Base-by-base conservation (phyloP, 176 grass and related monocot species). In the Juncus inflexus region DNA sequence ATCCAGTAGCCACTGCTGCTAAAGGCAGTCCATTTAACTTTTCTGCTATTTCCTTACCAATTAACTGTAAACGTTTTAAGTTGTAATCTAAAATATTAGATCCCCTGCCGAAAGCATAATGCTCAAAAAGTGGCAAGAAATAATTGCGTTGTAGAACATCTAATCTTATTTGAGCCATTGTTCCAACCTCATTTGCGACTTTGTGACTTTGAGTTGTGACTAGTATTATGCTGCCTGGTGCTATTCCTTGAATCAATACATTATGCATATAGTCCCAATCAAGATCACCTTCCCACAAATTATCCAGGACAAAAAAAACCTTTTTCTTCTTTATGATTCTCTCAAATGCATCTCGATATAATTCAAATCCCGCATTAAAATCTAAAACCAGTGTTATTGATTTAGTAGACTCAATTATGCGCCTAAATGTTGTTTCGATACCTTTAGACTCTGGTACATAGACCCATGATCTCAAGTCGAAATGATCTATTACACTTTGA, bases 11-110 rank as follows among this genome's bases (percentile, higher is more conserved):
- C 41, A 70, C 69, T 60, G 54, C 75, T 3, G 71, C 60, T 60
- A 86, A 45, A 55, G 80, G 74, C 10, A 83, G 43, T 3, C 74
- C 74, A 12, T 65, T 59, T 12, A 83, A 72, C 0, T 83, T 73
- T 67, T 49, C 6, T 3, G 62, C 74, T 73, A 83, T 47, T 10
- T 78, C 1, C 53, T 72, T 38, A 11, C 66, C 80, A 3, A 83
- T 67, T 43, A 55, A 42, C 60, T 73, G 15, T 2, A 83, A 58
- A 4, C 37, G 49, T 11, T 10, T 52, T 11, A 10, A 15, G 15
- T 51, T 58, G 3, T 45, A n/a, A 12, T 65, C 6, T 16, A 9
- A 3, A 2, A 28, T 4, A 9, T 9, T 6, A 15, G 3, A 9
- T 9, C 7, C 39, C 9, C 1, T 63, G 42, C 55, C 78, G 52